These are phyloP conservation scores for Spiromastix sp. DNA, from an alignment of 2,329 filamentous ascomycete species.

Conservation along the genomic window DNA sequence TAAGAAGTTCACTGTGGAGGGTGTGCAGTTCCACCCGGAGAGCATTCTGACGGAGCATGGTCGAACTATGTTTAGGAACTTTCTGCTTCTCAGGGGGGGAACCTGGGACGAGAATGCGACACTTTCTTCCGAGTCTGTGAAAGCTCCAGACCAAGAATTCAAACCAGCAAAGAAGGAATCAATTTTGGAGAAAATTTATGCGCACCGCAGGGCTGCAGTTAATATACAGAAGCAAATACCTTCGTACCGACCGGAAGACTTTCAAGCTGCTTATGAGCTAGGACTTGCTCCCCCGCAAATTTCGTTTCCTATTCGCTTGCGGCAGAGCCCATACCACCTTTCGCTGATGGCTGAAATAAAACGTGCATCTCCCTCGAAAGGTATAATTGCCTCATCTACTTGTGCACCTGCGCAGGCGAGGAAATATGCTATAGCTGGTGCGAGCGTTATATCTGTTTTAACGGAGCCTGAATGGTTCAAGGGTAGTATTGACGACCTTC, in stretches of 20 bases:
- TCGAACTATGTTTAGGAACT: slow-evolving; percentile 83
- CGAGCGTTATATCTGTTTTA: slow-evolving; percentile 95
- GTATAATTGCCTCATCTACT: slow-evolving; percentile 77
- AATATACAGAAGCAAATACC: slow-evolving; percentile 73
- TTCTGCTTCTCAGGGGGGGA: slow-evolving; percentile 74
- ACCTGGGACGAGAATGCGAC: slow-evolving; percentile 76
- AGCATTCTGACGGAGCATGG: slow-evolving; percentile 90
- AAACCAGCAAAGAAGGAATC: slow-evolving; percentile 55
- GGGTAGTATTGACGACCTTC: slow-evolving; percentile 87
- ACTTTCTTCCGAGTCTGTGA: slow-evolving; percentile 15
- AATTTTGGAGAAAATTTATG: slow-evolving; percentile 86
- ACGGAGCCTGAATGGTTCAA: slow-evolving; percentile 99
- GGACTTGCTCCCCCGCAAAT: slow-evolving; percentile 77
- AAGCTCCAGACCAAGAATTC: slow-evolving; percentile 11
- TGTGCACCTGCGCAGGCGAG: slow-evolving; percentile 83
- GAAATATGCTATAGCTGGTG: slow-evolving; percentile 85
- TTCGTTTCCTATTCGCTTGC: slow-evolving; percentile 66
- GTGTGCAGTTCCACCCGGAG: slow-evolving; percentile 95
- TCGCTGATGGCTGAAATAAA: slow-evolving; percentile 97
- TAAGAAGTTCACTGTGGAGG: slow-evolving; percentile 83
- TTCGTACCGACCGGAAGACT: slow-evolving; percentile 69
- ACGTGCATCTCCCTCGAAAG: slow-evolving; percentile 90
- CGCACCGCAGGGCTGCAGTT: slow-evolving; percentile 64
- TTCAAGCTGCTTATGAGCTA: slow-evolving; percentile 78
- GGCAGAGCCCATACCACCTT: slow-evolving; percentile 76